phyloP scores from a whole-genome alignment of 805 yeast species.

The Yamadazyma tumulicola region DNA sequence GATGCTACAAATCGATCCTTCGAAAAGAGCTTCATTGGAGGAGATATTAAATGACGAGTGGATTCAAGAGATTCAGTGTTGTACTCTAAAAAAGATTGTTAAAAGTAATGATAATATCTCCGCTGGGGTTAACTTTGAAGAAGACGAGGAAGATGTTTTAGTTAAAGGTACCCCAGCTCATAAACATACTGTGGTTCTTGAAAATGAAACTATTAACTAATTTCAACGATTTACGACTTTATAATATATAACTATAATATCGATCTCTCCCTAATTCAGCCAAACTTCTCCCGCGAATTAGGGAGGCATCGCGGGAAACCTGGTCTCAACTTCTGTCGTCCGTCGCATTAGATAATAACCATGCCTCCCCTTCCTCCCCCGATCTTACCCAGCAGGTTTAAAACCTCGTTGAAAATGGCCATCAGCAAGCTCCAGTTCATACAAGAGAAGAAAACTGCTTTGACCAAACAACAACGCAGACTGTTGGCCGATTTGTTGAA shows the following conservation, averaged over 20 bases:
- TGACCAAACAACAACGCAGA: conserved; percentile 72
- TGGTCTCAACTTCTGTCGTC: no score
- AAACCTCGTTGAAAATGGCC: conserved; percentile 58
- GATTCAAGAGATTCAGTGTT: conserved; percentile 59
- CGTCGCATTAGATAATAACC: not conserved
- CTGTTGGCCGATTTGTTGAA: conserved; percentile 65
- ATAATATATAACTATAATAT: not conserved
- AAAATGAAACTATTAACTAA: conserved; percentile 7
- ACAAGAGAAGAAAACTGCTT: conserved; percentile 71
- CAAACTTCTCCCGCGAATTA: no score
- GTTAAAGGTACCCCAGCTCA: conserved; percentile 37
- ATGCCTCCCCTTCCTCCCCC: conserved; percentile 21
- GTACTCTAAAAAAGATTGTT: conserved; percentile 43
- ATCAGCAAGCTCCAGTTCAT: conserved; percentile 65
- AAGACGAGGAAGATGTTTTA: conserved; percentile 34
- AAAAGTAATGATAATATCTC: conserved; percentile 17
- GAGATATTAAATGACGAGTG: conserved; percentile 69
- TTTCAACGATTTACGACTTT: conserved; percentile 3
- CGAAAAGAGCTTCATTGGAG: conserved; percentile 59
- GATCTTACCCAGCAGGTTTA: conserved; percentile 32
- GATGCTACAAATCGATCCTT: conserved; percentile 62
- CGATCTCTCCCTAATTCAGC: not conserved
- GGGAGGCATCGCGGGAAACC: no score
- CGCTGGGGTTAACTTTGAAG: conserved; percentile 26
- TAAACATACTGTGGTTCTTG: conserved; percentile 36